These are phyloP conservation scores for Coelastrella sp. DNA, from an alignment of 139 green algal genomes.

Conservation along the genomic window DNA sequence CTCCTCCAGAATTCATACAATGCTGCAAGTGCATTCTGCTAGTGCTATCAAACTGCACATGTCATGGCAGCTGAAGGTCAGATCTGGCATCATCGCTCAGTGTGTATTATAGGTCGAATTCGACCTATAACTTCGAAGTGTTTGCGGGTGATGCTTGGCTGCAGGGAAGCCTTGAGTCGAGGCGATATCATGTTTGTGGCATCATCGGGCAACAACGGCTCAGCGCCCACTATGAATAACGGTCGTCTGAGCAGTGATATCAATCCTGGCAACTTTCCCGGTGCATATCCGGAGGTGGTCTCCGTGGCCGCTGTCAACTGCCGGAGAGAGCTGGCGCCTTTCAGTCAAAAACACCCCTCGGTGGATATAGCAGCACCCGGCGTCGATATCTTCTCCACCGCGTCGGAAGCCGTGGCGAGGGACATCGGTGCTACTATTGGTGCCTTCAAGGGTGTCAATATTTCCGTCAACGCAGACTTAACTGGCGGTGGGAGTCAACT, in stretches of 20 bases:
- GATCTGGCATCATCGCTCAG: too few species aligned
- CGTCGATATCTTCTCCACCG: constrained; percentile 25
- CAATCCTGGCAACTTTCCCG: constrained; percentile 34
- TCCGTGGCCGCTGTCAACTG: constrained; percentile 31
- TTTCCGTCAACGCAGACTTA: too few species aligned
- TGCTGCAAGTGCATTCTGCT: too few species aligned
- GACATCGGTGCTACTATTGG: background rate
- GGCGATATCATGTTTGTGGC: constrained; percentile 45
- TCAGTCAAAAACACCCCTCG: constrained; percentile 19
- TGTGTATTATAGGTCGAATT: too few species aligned
- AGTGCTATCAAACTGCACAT: too few species aligned
- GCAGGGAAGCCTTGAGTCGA: constrained; percentile 31
- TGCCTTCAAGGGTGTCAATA: too few species aligned
- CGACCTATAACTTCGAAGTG: too few species aligned
- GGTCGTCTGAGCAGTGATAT: background rate
- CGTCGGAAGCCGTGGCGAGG: background rate
- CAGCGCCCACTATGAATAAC: background rate
- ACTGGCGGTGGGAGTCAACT: background rate
- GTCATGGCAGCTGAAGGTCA: too few species aligned
- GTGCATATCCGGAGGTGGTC: constrained; percentile 29
- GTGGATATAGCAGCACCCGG: constrained; percentile 42
- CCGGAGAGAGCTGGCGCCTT: background rate
- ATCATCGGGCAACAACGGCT: constrained; percentile 45
- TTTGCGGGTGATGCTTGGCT: background rate
- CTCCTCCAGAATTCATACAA: too few species aligned